Evolutionary conservation across 2,329 filamentous ascomycete genomes (phyloP), one percentile per base, ranked within the genome.

Genomic region (Alternaria postmessia): DNA sequence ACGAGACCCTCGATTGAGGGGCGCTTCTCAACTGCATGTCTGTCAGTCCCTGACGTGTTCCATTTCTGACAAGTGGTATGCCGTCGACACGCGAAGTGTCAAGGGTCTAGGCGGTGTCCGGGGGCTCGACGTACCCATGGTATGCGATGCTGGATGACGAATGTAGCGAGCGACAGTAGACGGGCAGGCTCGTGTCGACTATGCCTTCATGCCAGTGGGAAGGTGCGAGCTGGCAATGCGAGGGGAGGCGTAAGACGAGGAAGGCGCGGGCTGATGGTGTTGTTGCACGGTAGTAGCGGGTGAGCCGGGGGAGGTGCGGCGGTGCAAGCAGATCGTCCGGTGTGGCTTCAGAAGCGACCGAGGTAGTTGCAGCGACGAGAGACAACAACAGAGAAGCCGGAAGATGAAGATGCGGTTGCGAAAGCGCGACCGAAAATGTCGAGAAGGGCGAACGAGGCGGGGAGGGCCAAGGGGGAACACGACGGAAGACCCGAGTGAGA

Each of bases 1-100:
- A 78, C 73, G 64, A 77, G 73, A 51, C 75, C 75, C 61, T 78
- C 76, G 70, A 67, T 73, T 43, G 76, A 78, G 66, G 72, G 71
- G 63, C 75, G 75, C 64, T 78, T 78, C 64, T 78, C 76, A 63
- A 72, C 75, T 75, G 66, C 38, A 22, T 43, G 34, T 48, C n/a
- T 42, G 72, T 77, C 62, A 75, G 69, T 61, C 26, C 16, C n/a
- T 32, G 54, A 36, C 11, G 20, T 18, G n/a, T 36, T 3, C 7
- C 7, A 42, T 53, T 41, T 5, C 14, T n/a, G 34, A 41, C 11
- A 36, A 20, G 34, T 20, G 16, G 28, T n/a, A 44, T 44, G 34
- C 32, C 46, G 34, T 22, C 41, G 32, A 49, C 51, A 34, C 51
- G 20, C 43, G 20, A 56, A 32, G 44, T 43, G 46, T 38, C 57